phyloP scores from a whole-genome alignment of 306 rosid genomes.

The Sphenostylis stenocarpa region DNA sequence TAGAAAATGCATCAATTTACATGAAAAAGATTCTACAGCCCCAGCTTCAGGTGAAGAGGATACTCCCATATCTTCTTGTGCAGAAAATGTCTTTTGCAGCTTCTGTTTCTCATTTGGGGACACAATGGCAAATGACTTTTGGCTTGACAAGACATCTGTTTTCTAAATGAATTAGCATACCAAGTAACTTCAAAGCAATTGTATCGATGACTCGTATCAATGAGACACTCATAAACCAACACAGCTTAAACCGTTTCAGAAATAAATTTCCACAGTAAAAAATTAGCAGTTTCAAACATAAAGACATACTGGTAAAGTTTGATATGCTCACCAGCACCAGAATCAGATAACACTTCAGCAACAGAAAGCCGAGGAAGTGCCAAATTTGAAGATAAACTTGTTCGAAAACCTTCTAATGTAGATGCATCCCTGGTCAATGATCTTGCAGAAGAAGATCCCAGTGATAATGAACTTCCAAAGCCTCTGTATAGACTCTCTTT shows the following conservation, averaged over 20 bases:
- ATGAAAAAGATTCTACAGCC: conserved; percentile 65
- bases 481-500: conserved; percentile 68
- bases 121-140: conserved; percentile 49
- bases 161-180: conserved; percentile 34
- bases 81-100: conserved; percentile 50
- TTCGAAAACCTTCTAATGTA: conserved; percentile 59
- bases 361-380: conserved; percentile 70
- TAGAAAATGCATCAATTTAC: conserved; percentile 53
- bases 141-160: conserved; percentile 66
- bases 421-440: conserved; percentile 58
- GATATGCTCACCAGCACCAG: conserved; percentile 55
- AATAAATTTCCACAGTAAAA: conserved; percentile 25
- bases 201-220: not conserved
- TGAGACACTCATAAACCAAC: conserved; percentile 2
- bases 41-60: conserved; percentile 63
- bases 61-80: conserved; percentile 65
- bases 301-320: conserved; percentile 19
- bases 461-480: conserved; percentile 80
- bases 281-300: not conserved
- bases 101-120: conserved; percentile 65
- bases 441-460: conserved; percentile 76
- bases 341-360: conserved; percentile 72
- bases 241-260: not conserved
- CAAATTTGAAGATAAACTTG: conserved; percentile 76
- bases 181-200: conserved; percentile 23